Percentiles rank a stretch among this genome's conserved stretches.
Conservation (phyloP, 371 early-diverging fungal genomes). For the Circinella umbellata region DNA sequence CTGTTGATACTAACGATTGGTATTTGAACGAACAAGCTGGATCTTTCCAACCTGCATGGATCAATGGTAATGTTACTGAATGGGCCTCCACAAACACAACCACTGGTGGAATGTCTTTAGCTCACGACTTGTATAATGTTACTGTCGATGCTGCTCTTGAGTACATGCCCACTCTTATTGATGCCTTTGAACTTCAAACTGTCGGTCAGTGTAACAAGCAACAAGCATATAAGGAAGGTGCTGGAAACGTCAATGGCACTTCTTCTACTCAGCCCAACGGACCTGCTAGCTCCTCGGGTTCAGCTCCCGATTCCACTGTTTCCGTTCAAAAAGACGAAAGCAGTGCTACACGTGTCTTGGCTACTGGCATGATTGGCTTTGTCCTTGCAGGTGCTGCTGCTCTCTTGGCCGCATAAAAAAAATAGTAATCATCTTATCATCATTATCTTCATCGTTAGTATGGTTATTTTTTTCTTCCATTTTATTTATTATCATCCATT, state of each 20-base stretch:
- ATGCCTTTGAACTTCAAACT: constrained; percentile 43
- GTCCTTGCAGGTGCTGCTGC: constrained; percentile 6
- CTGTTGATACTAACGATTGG: constrained; percentile 55
- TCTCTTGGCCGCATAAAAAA: constrained; percentile 10
- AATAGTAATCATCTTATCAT: background rate
- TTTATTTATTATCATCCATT: background rate
- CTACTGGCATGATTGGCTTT: background rate
- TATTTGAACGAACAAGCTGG: constrained; percentile 16
- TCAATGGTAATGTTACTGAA: constrained; percentile 41
- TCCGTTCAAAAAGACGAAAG: background rate
- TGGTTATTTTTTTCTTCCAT: background rate
- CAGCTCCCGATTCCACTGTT: constrained; percentile 15
- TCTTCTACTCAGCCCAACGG: background rate
- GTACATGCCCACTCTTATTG: constrained; percentile 39
- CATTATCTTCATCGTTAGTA: background rate
- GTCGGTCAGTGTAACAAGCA: constrained; percentile 49
- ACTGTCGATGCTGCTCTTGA: constrained; percentile 48
- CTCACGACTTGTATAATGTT: constrained; percentile 45
- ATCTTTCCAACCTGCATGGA: constrained; percentile 28
- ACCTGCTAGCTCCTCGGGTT: constrained; percentile 18
- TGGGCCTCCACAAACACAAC: constrained; percentile 39
- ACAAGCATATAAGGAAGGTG: constrained; percentile 42
- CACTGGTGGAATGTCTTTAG: constrained; percentile 45
- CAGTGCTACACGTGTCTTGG: constrained; percentile 4
- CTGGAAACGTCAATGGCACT: background rate